Evolutionary conservation across 495 filamentous ascomycete species (phyloP).

Genomic region (Penicillium nucicola): DNA sequence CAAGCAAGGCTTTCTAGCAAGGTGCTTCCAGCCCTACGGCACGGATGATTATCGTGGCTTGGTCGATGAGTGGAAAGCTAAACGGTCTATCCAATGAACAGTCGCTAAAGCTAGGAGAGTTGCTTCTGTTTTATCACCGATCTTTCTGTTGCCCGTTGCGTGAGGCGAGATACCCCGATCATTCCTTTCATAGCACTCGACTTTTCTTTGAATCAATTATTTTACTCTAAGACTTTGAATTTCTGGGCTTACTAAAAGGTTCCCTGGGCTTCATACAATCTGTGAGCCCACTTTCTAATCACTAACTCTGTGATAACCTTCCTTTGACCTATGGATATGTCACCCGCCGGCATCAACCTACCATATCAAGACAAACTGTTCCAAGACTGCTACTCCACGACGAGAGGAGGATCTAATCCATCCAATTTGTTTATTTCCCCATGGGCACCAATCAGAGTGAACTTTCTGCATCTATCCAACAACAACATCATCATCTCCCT

Average conservation of each 20-base stretch:
- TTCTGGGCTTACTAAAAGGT: too few relatives aligned
- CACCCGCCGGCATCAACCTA: background rate
- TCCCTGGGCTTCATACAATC: too few relatives aligned
- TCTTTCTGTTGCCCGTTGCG: slow-evolving; percentile 4
- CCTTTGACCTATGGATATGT: background rate
- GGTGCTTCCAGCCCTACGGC: slow-evolving; percentile 55
- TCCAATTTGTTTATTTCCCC: too few relatives aligned
- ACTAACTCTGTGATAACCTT: too few relatives aligned
- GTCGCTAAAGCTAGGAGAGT: too few relatives aligned
- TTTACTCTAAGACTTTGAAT: too few relatives aligned
- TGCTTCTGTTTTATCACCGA: background rate
- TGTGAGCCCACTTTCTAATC: too few relatives aligned
- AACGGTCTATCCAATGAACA: background rate
- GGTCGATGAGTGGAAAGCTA: slow-evolving; percentile 52
- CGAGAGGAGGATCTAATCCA: too few relatives aligned
- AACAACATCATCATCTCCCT: slow-evolving; percentile 15
- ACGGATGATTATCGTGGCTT: slow-evolving; percentile 59
- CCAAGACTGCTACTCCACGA: slow-evolving; percentile 20
- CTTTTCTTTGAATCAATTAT: background rate
- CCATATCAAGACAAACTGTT: slow-evolving; percentile 19
- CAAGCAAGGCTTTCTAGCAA: slow-evolving; percentile 43
- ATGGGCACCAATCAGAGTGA: too few relatives aligned
- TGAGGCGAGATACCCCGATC: slow-evolving; percentile 12
- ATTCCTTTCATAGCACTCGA: background rate
- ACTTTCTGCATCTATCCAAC: background rate